Conservation (phyloP, 1,284 basidiomycete genomes). For the Apiotrichum akiyoshidainum region DNA sequence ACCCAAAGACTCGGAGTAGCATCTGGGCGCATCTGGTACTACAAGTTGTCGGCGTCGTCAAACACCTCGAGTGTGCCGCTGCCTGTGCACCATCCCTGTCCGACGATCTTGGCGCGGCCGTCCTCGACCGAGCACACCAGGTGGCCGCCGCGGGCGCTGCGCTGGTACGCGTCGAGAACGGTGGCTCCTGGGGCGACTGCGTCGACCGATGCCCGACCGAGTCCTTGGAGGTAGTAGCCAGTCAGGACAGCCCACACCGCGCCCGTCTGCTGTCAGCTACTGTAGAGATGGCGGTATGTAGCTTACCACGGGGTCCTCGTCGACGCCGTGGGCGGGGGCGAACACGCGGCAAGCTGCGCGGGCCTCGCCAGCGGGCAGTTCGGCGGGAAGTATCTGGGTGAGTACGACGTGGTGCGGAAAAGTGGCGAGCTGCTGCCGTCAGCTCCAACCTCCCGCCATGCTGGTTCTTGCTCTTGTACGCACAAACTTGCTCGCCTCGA, state of each 20-base stretch:
- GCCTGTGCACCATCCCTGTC: neutral
- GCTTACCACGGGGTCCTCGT: constrained; percentile 41
- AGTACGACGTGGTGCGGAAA: neutral
- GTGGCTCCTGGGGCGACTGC: neutral
- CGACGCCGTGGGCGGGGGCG: constrained; percentile 23
- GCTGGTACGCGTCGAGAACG: constrained; percentile 13
- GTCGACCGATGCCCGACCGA: neutral
- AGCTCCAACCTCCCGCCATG: too few species aligned
- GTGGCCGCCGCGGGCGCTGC: constrained; percentile 13
- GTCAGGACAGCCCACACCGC: constrained; percentile 35
- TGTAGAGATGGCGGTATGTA: neutral
- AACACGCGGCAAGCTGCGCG: constrained; percentile 20
- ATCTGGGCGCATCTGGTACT: too few species aligned
- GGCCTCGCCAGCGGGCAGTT: too few species aligned
- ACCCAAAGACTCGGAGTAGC: too few species aligned
- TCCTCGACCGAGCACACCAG: constrained; percentile 11
- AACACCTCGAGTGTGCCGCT: neutral
- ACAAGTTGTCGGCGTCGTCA: too few species aligned
- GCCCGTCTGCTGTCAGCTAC: constrained; percentile 26
- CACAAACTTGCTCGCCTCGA: too few species aligned
- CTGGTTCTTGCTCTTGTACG: too few species aligned
- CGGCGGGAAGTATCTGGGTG: too few species aligned
- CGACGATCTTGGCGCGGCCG: constrained; percentile 4
- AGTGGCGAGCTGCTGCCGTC: neutral
- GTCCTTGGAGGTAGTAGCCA: constrained; percentile 31